Percentiles rank a stretch among this genome's conserved stretches.
These are phyloP conservation scores for Fraxinus baroniana DNA, from an alignment of 305 asterid species.

Conservation along the genomic window DNA sequence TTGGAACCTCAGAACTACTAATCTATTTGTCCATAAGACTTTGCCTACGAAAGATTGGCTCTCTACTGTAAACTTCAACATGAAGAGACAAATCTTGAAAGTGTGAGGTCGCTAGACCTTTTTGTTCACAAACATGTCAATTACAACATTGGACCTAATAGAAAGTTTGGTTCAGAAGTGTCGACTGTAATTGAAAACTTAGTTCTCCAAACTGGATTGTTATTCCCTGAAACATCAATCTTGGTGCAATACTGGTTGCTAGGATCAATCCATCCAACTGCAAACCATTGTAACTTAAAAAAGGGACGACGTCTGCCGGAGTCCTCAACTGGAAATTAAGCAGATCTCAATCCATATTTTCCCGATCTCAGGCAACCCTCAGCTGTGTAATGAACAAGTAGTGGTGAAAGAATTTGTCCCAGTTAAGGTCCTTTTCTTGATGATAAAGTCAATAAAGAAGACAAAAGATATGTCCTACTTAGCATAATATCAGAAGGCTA, in stretches of 20 bases:
- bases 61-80: constrained; percentile 73
- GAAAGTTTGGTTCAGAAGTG: constrained; percentile 29
- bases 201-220: constrained; percentile 67
- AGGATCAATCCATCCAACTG: constrained; percentile 72
- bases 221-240: constrained; percentile 59
- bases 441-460: constrained; percentile 34
- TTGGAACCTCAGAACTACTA: constrained; percentile 32
- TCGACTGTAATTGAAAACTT: constrained; percentile 46
- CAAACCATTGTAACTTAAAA: constrained; percentile 73
- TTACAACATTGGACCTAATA: no score
- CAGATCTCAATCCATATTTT: constrained; percentile 65
- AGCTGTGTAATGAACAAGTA: constrained; percentile 16
- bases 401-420: constrained; percentile 18
- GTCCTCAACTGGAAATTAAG: constrained; percentile 67
- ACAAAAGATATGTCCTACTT: constrained; percentile 26
- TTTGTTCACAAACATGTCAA: no score
- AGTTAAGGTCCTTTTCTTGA: constrained; percentile 34
- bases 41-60: constrained; percentile 60
- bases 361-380: constrained; percentile 36
- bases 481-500: constrained; percentile 30
- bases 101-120: no score
- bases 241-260: constrained; percentile 62
- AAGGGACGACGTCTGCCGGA: constrained; percentile 41
- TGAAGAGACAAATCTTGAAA: constrained; percentile 48
- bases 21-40: constrained; percentile 58